A percentile compares a stretch with the other conserved stretches of the same genome.
Conservation (phyloP, 306 rosid genomes). For the Rosa chinensis region DNA sequence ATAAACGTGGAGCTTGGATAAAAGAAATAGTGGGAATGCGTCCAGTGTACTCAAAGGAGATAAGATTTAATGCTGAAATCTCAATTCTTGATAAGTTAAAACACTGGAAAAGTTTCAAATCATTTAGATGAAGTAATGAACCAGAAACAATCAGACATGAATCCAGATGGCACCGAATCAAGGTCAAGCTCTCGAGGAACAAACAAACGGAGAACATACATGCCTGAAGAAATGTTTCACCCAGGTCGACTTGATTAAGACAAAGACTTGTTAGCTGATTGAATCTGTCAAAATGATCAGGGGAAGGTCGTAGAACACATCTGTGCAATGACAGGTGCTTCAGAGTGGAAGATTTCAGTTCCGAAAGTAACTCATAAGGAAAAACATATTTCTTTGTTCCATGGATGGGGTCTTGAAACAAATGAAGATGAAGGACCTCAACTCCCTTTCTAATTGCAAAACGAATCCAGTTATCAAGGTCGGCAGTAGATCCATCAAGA, state of each 20-base stretch:
- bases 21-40: not conserved
- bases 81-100: not conserved
- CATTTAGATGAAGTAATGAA: no score
- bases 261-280: not conserved
- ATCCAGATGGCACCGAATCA: not conserved
- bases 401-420: no score
- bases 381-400: not conserved
- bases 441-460: not conserved
- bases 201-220: not conserved
- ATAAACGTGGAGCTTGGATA: not conserved
- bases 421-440: not conserved
- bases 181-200: slow-evolving; percentile 4
- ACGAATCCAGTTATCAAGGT: not conserved
- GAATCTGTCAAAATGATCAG: not conserved
- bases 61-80: not conserved
- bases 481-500: not conserved
- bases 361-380: not conserved
- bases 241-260: not conserved
- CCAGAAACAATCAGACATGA: no score
- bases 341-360: not conserved
- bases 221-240: not conserved
- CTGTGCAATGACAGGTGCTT: not conserved
- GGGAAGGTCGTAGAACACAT: not conserved
- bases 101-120: no score
- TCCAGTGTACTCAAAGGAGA: not conserved